Evolutionary conservation across 2,329 filamentous ascomycete genomes (phyloP).

Genomic region (Ophiostoma sp.): DNA sequence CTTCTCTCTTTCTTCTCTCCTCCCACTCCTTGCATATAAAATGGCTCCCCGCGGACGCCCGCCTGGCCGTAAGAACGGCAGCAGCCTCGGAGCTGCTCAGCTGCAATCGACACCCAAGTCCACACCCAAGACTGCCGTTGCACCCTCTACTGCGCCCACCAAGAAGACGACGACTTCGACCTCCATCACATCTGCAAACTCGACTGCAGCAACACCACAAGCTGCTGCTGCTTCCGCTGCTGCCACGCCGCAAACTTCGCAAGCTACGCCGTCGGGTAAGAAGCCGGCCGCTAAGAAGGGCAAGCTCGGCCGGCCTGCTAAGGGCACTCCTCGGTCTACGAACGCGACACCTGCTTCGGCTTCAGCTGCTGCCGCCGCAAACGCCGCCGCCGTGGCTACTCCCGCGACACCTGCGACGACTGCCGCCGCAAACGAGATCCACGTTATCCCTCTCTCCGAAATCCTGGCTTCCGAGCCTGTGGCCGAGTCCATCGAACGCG

Average conservation of each 20-base stretch:
- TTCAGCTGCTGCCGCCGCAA: not conserved
- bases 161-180: not conserved
- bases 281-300: not conserved
- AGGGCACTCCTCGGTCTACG: not conserved
- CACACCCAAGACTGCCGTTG: constrained; percentile 1
- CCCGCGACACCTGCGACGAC: not conserved
- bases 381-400: not conserved
- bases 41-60: constrained; percentile 30
- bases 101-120: not conserved
- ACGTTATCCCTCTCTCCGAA: not conserved
- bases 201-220: not conserved
- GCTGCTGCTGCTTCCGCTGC: not conserved
- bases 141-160: not conserved
- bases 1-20: not conserved
- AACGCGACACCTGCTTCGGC: constrained; percentile 4
- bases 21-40: not conserved
- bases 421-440: not conserved
- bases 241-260: not conserved
- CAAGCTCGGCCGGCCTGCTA: constrained; percentile 6
- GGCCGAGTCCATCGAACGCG: not conserved
- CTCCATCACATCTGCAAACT: not conserved
- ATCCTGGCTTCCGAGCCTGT: not conserved
- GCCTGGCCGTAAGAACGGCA: constrained; percentile 27
- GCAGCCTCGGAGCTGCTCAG: constrained; percentile 8
- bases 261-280: not conserved